A percentile compares a stretch with the other conserved stretches of the same genome.
Conservation (phyloP, 2,329 filamentous ascomycete species). For the Diaporthe longicolla region DNA sequence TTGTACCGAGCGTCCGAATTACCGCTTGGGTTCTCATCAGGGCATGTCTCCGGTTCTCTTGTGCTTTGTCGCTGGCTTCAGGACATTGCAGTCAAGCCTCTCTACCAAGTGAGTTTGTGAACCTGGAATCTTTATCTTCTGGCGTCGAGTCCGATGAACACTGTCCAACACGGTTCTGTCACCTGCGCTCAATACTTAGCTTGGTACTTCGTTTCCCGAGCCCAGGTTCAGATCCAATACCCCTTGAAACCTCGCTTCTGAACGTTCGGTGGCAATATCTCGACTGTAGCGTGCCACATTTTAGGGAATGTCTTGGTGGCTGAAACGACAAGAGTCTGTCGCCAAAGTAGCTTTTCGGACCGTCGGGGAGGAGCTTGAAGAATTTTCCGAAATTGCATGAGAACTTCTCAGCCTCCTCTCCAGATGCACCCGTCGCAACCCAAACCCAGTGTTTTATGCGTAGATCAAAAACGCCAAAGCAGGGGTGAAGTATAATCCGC, state of each 20-base stretch:
- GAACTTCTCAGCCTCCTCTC: background rate
- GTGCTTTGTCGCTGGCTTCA: background rate
- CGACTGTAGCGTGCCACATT: background rate
- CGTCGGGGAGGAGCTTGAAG: background rate
- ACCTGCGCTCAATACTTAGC: background rate
- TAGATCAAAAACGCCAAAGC: background rate
- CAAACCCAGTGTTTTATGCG: too few relatives aligned
- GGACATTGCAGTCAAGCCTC: too few relatives aligned
- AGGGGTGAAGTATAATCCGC: background rate
- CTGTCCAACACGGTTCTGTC: background rate
- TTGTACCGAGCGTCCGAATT: too few relatives aligned
- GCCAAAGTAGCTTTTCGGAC: background rate
- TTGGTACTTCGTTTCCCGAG: background rate
- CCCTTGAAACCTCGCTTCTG: conserved; percentile 4
- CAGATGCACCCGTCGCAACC: too few relatives aligned
- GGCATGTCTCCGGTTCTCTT: background rate
- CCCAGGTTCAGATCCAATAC: background rate
- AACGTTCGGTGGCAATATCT: too few relatives aligned
- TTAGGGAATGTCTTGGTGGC: background rate
- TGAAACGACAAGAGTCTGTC: background rate
- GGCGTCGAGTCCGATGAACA: background rate
- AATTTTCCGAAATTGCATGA: background rate
- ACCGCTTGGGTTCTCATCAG: too few relatives aligned
- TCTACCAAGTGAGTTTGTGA: background rate
- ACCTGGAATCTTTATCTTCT: background rate